Evolutionary conservation across 164 flowering plant species (phyloP).

Genomic region (Chloranthus sessilifolius): DNA sequence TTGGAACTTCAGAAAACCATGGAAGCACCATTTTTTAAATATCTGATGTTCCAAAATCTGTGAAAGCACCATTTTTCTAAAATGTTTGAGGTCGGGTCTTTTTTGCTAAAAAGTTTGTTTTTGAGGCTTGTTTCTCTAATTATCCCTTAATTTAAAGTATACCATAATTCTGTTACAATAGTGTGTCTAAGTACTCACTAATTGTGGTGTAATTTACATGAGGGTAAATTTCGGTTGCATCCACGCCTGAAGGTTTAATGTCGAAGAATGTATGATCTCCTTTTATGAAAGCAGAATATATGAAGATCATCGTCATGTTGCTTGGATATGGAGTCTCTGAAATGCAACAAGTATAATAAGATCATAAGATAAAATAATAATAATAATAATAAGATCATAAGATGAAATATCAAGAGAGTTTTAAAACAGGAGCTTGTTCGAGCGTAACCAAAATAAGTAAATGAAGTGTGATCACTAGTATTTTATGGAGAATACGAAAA

Average conservation of each 20-base stretch:
- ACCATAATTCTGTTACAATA: conserved; percentile 20
- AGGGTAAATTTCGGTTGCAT: conserved; percentile 70
- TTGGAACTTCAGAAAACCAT: too few relatives aligned
- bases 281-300: conserved; percentile 67
- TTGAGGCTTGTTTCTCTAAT: too few relatives aligned
- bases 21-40: too few relatives aligned
- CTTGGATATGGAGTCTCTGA: conserved; percentile 73
- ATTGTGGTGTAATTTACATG: conserved; percentile 58
- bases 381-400: too few relatives aligned
- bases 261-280: conserved; percentile 83
- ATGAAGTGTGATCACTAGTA: too few relatives aligned
- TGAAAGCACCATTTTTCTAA: too few relatives aligned
- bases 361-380: neutral
- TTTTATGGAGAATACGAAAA: too few relatives aligned
- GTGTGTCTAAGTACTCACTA: conserved; percentile 51
- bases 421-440: neutral
- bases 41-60: too few relatives aligned
- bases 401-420: neutral
- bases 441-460: too few relatives aligned
- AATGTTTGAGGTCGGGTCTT: too few relatives aligned
- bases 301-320: conserved; percentile 57
- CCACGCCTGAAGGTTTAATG: conserved; percentile 50
- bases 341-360: conserved; percentile 7
- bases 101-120: too few relatives aligned
- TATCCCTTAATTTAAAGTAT: too few relatives aligned